Evolutionary conservation across 306 rosid species (phyloP), one percentile per base, ranked within the genome.

Genomic region (Biancaea sappan): DNA sequence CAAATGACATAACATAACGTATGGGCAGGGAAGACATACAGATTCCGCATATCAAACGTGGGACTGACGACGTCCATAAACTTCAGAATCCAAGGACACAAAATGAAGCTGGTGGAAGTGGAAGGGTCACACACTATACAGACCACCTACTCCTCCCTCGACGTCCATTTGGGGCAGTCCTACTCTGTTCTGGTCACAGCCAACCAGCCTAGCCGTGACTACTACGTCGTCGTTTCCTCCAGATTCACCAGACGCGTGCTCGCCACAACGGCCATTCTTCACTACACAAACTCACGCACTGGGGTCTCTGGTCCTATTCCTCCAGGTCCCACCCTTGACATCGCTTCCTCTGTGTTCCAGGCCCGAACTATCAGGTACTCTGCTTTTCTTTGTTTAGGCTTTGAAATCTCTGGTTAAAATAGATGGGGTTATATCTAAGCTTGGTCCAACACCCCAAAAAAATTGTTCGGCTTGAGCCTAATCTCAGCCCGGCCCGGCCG

Each of bases 91-190:
- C 84, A 84, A 18, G 92, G 96, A 1, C 96, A 90, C 72, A 25
- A 19, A 28, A 63, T 90, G 92, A 90, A 84, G 53, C 70, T 90
- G 32, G 77, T 90, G 40, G 90, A 90, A 79, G 92, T 87, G 28
- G 96, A 90, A 82, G 92, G 96, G 52, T 90, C 96, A 44, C 96
- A 90, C 65, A 90, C 90, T 52, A 80, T 87, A 10, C 89, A 90
- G 71, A 85, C 67, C 70, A 57, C 68, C 2, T 85, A 85, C 74
- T 67, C 86, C 61, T 84, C 90, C 53, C 81, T 90, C 31, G 96
- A 90, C 77, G 75, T 90, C 72, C 96, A 90, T 84, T 85, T 90
- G 24, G 92, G 92, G 35, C 89, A 90, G 83, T 85, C 96, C 48
- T 90, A 78, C 76, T 89, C 92, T 59, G 89, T 87, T 18, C 70